Evolutionary conservation across 2,329 filamentous ascomycete genomes (phyloP), one percentile per base, ranked within the genome.

Genomic region (Fusarium luffae): DNA sequence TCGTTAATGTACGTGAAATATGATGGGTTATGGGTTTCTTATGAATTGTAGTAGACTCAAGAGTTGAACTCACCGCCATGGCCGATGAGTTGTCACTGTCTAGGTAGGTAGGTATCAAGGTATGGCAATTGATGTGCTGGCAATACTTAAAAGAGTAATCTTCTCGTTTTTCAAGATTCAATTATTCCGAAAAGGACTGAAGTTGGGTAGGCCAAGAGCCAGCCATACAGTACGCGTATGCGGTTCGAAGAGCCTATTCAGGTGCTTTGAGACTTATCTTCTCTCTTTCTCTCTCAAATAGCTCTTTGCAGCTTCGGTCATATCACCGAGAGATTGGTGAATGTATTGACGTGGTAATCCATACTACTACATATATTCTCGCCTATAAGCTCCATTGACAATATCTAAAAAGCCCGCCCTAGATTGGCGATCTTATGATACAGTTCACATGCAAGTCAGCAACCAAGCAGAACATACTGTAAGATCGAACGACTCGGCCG

Each of bases 51-150:
- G n/a, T 27, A 47, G 5, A 8, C 30, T 50, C 16, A 23, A 32
- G 13, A 27, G 30, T 30, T 21, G 51, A 41, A 19, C 43, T 69
- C 66, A 70, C 66, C 66, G 66, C 66, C 43, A 63, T 43, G 28
- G 27, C 43, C 30, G 44, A 54, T 70, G 66, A 69, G 60, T 28
- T 69, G 66, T 70, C 66, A 70, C 30, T 11, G 23, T 66, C 47
- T n/a, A 50, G 21, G 12, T 32, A 54, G 18, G 28, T 28, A 48
- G 21, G 28, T n/a, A 40, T 41, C 23, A 11, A 52, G 40, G 27
- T 25, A 50, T 28, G 42, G 30, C 4, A 43, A 54, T 52, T 51
- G 66, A 67, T 69, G 66, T 63, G 66, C 19, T 69, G 66, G 55
- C 66, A 51, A 42, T 5, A n/a, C 44, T 56, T 21, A 63, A 57